phyloP scores from a whole-genome alignment of 2,329 filamentous ascomycete genomes.

The Penicillium griseofulvum region DNA sequence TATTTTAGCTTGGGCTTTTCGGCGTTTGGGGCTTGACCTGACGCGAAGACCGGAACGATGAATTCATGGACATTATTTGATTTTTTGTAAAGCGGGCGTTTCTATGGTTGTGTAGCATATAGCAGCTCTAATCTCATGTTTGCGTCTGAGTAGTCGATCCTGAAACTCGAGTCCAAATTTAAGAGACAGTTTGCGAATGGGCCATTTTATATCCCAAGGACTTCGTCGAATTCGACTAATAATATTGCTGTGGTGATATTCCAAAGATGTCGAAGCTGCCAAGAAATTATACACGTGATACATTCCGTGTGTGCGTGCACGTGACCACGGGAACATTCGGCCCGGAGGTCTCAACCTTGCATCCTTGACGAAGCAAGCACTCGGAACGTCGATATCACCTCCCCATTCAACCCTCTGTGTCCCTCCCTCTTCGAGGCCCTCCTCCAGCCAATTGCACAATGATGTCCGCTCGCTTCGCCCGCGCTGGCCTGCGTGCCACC shows the following conservation, averaged over 20 bases:
- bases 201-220: background rate
- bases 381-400: conserved; percentile 27
- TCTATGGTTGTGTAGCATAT: background rate
- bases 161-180: background rate
- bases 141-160: background rate
- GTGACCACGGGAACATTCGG: conserved; percentile 25
- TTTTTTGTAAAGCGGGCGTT: background rate
- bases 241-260: background rate
- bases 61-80: conserved; percentile 1
- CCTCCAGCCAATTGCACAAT: conserved; percentile 41
- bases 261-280: background rate
- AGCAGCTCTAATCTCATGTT: background rate
- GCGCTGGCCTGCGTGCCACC: conserved; percentile 56
- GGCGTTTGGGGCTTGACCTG: conserved; percentile 8
- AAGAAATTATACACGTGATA: background rate
- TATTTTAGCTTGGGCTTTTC: conserved; percentile 8
- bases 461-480: conserved; percentile 57
- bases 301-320: conserved; percentile 3
- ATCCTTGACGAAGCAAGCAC: conserved; percentile 22
- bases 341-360: conserved; percentile 24
- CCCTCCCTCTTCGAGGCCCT: conserved; percentile 23
- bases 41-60: background rate
- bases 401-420: conserved; percentile 20
- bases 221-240: too few species aligned
- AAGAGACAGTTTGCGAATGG: background rate